These are phyloP conservation scores for Orbilia ellipsospora DNA, from an alignment of 2,329 filamentous ascomycete species.

Conservation along the genomic window DNA sequence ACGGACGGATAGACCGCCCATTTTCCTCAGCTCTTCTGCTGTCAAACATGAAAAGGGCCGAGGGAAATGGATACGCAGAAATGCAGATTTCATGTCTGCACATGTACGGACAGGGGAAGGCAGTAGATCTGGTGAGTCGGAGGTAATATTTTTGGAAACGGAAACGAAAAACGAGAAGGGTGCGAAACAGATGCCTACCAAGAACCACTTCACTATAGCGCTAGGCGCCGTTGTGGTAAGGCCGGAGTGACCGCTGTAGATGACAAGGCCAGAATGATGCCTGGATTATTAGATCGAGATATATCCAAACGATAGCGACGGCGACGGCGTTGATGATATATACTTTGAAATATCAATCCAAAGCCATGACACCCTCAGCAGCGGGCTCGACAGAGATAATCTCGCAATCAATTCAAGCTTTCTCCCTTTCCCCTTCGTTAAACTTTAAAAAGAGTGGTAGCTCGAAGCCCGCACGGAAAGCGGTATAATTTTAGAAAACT, in stretches of 20 bases:
- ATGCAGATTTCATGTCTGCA: constrained; percentile 4
- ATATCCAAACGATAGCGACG: constrained; percentile 8
- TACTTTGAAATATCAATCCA: neutral
- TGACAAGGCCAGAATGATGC: constrained; percentile 7
- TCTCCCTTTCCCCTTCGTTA: constrained; percentile 12
- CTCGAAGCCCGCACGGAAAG: neutral
- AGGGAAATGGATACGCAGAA: constrained; percentile 12
- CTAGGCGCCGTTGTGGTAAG: constrained; percentile 23
- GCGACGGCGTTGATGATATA: neutral
- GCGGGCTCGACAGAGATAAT: constrained; percentile 8
- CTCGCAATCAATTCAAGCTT: constrained; percentile 31
- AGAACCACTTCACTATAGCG: constrained; percentile 2
- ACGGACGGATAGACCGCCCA: neutral
- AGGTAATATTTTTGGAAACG: neutral
- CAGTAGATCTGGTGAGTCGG: constrained; percentile 14
- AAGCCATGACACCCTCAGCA: neutral
- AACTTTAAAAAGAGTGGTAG: constrained; percentile 38
- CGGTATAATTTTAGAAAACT: constrained; percentile 47
- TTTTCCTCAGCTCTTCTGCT: neutral
- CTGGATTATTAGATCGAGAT: neutral
- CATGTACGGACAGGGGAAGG: constrained; percentile 14
- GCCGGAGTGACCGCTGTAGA: constrained; percentile 38
- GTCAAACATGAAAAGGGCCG: constrained; percentile 18
- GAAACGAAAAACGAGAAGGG: constrained; percentile 14
- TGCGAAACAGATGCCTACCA: constrained; percentile 27